Conservation (phyloP, 768 basidiomycete species). For the Cystofilobasidium capitatum region DNA sequence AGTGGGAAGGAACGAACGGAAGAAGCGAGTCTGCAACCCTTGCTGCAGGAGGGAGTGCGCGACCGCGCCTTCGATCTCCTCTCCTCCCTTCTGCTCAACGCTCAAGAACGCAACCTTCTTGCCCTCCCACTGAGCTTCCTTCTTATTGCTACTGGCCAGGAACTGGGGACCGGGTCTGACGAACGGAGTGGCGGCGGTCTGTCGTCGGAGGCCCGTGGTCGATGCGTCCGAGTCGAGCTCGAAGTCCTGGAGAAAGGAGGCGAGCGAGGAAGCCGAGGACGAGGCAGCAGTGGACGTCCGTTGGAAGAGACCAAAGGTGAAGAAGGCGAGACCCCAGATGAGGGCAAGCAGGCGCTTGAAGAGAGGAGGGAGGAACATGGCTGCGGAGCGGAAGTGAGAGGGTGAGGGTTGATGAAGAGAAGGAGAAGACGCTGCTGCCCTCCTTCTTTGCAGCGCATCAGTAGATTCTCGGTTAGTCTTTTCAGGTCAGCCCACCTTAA, state of each 20-base stretch:
- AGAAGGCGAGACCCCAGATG: slow-evolving; percentile 1
- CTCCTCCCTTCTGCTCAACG: too few species aligned
- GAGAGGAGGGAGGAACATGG: neutral
- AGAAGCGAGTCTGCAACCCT: neutral
- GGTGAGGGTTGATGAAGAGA: too few species aligned
- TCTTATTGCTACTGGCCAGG: too few species aligned
- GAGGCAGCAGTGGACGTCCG: neutral
- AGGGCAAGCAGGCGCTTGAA: neutral
- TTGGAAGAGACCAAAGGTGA: neutral
- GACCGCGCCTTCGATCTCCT: neutral
- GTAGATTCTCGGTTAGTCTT: too few species aligned
- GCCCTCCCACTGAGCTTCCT: too few species aligned
- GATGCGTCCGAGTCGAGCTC: neutral
- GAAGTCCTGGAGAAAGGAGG: neutral
- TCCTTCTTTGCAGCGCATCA: neutral
- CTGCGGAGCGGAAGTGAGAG: neutral
- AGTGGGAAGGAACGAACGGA: neutral
- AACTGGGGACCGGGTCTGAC: neutral
- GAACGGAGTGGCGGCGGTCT: neutral
- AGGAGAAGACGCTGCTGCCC: neutral
- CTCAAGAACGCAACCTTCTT: too few species aligned
- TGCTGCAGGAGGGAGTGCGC: neutral
- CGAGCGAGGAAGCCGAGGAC: neutral
- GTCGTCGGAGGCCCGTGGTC: neutral
- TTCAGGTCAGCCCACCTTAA: too few species aligned